Percentiles rank a stretch among this genome's conserved stretches.
These are phyloP conservation scores for Amanita fuliginea DNA, from an alignment of 768 basidiomycete genomes.

Conservation along the genomic window DNA sequence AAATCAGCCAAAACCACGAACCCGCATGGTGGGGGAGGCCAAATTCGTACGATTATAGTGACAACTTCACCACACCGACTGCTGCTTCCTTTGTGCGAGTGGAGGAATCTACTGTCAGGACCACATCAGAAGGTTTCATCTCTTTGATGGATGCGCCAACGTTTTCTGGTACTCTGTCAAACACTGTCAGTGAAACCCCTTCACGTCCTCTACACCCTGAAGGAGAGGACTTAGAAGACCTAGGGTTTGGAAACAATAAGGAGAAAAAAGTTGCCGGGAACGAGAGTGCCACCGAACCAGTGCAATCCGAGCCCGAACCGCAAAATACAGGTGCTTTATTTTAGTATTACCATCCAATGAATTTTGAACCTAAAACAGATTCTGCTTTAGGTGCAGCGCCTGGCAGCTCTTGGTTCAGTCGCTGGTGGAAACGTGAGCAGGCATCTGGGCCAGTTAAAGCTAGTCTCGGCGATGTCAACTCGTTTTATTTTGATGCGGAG, in stretches of 20 bases:
- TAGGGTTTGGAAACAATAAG: conserved; percentile 78
- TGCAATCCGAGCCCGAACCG: conserved; percentile 11
- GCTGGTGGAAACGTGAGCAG: conserved; percentile 68
- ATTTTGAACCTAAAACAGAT: conserved; percentile 6
- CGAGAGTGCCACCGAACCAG: conserved; percentile 8
- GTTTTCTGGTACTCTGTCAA: conserved; percentile 27
- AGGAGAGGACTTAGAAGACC: conserved; percentile 74
- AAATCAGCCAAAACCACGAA: conserved; percentile 25
- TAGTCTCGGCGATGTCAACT: conserved; percentile 82
- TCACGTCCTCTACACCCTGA: too few species aligned
- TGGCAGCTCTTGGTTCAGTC: conserved; percentile 66
- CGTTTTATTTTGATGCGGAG: conserved; percentile 93
- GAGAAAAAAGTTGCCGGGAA: conserved; percentile 17
- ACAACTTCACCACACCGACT: conserved; percentile 48
- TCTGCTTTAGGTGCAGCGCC: conserved; percentile 18
- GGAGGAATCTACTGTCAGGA: conserved; percentile 27
- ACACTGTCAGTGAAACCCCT: conserved; percentile 7
- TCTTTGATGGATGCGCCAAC: conserved; percentile 62
- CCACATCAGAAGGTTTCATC: conserved; percentile 55
- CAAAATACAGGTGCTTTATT: conserved; percentile 18
- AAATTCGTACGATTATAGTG: conserved; percentile 14
- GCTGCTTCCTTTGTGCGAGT: conserved; percentile 52
- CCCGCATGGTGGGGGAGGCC: conserved; percentile 56
- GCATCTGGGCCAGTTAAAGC: conserved; percentile 73
- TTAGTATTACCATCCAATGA: not conserved